Evolutionary conservation across 352 stramenopile genomes (phyloP).

Genomic region (Pythium dissotocum): DNA sequence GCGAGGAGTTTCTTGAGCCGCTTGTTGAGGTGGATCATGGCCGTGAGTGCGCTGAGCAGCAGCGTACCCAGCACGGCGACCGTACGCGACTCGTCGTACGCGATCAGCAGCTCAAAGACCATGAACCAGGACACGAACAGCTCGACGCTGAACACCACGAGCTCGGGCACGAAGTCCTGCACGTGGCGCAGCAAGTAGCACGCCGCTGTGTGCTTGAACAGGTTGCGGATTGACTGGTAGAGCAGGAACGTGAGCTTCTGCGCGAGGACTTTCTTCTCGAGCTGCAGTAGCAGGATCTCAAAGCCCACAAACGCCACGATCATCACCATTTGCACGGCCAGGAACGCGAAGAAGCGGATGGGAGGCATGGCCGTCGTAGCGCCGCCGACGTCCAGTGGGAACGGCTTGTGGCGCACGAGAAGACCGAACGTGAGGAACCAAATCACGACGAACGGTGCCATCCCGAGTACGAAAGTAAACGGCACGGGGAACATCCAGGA

Average conservation of each 20-base stretch:
- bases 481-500: constrained; percentile 19
- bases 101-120: constrained; percentile 11
- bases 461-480: constrained; percentile 30
- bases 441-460: constrained; percentile 29
- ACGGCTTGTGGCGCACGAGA: constrained; percentile 28
- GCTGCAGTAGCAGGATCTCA: constrained; percentile 15
- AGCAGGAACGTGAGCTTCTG: constrained; percentile 21
- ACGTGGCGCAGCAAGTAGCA: constrained; percentile 14
- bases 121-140: constrained; percentile 14
- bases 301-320: constrained; percentile 41
- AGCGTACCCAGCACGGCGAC: constrained; percentile 11
- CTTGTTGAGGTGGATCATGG: constrained; percentile 13
- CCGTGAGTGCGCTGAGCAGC: constrained; percentile 6
- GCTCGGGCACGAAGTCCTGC: constrained; percentile 16
- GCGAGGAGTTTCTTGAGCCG: constrained; percentile 7
- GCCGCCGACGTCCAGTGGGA: constrained; percentile 16
- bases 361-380: constrained; percentile 17
- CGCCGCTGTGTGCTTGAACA: constrained; percentile 28
- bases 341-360: constrained; percentile 25
- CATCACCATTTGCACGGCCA: constrained; percentile 28
- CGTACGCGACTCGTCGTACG: constrained; percentile 3
- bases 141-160: constrained; percentile 19
- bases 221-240: constrained; percentile 36
- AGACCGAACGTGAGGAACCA: constrained; percentile 17
- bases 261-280: constrained; percentile 30